Evolutionary conservation across 805 yeast genomes (phyloP), one percentile per base, ranked within the genome.

Genomic region (Suhomyces pyralidae): DNA sequence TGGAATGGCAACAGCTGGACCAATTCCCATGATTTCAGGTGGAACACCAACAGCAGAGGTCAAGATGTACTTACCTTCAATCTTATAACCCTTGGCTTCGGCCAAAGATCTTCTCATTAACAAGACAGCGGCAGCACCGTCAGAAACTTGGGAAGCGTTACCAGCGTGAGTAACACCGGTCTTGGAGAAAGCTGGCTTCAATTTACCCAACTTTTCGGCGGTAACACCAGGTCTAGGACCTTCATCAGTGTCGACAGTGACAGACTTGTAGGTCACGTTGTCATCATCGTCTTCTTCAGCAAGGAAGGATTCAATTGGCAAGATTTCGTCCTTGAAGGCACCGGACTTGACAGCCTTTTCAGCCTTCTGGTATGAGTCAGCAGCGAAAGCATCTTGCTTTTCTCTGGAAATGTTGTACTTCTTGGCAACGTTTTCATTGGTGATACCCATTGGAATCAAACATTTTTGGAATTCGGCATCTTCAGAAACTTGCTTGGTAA

Each of bases 11-110:
- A 81, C 83, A 25, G 96, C 97, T 53, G 99, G 99, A 44, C 98
- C 99, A 62, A 93, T 84, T 54, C 98, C 99, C 99, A 93, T 93
- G 55, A 92, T 83, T 73, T 90, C 96, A 20, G 97, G 97, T 51
- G 97, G 97, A 45, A 92, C 97, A 62, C 99, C 99, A 52, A 88
- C 93, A 40, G 85, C 77, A 60, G 86, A 81, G 64, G 89, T 85
- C 61, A 85, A 86, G 56, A 91, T 83, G 61, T 82, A 93, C 76
- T 88, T 89, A 56, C 86, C 99, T 53, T 86, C 63, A 55, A 90
- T 83, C 51, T 88, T 85, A 61, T 88, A 79, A 40, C 86, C 85
- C 53, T 85, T 73, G 61, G 80, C 73, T 69, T 87, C 84, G 20
- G 99, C 99, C 53, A 87, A 78, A 17, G 90, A 86, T 70, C 98